Evolutionary conservation across 257 asterid genomes (phyloP).

Genomic region (Penstemon davidsonii): DNA sequence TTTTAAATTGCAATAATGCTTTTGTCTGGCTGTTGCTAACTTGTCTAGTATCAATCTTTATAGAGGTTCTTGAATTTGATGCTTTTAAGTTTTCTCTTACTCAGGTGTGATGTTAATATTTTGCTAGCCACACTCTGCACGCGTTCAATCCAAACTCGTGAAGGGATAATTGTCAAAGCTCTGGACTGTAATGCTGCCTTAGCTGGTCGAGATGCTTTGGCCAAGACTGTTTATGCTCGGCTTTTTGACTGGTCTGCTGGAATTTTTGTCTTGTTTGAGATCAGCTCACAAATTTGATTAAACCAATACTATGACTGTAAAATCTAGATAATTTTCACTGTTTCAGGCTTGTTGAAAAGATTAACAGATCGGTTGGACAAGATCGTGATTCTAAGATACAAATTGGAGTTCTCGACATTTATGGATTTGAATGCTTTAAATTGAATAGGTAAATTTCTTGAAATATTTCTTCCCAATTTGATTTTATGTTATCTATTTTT

Average conservation of each 20-base stretch:
- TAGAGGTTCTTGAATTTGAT: conserved; percentile 26
- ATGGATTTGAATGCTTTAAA: conserved; percentile 97
- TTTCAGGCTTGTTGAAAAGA: conserved; percentile 96
- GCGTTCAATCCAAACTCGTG: conserved; percentile 89
- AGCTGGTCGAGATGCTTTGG: conserved; percentile 97
- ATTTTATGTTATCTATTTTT: background rate
- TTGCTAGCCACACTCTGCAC: conserved; percentile 85
- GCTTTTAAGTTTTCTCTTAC: conserved; percentile 22
- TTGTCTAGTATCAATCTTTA: conserved; percentile 8
- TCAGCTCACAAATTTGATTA: conserved; percentile 24
- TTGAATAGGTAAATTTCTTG: conserved; percentile 63
- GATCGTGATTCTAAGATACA: conserved; percentile 82
- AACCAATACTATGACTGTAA: conserved; percentile 25
- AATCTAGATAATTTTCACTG: conserved; percentile 21
- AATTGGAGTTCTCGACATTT: conserved; percentile 95
- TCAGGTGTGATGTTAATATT: conserved; percentile 84
- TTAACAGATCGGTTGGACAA: conserved; percentile 96
- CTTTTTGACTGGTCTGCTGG: conserved; percentile 85
- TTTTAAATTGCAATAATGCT: conserved; percentile 16
- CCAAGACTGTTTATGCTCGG: conserved; percentile 91
- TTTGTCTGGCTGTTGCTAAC: conserved; percentile 11
- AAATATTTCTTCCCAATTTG: background rate
- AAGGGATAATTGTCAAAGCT: conserved; percentile 84
- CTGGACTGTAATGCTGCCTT: conserved; percentile 90
- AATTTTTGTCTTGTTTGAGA: conserved; percentile 12